phyloP scores from a whole-genome alignment of 345 rosid genomes.

The Eucalyptus marginata region DNA sequence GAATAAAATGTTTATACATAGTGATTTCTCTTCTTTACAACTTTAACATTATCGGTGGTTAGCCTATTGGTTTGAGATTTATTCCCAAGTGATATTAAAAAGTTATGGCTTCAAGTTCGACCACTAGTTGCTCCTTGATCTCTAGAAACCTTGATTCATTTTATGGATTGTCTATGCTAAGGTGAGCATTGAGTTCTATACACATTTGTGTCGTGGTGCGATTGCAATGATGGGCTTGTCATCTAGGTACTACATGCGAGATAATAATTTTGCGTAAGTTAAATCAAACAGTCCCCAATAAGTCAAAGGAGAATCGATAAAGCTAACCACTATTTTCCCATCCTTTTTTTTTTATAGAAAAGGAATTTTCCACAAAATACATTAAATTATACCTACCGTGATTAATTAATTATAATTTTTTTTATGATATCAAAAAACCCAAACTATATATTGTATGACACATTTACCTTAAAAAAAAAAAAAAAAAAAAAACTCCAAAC shows the following conservation, averaged over 20 bases:
- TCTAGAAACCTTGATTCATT: background rate
- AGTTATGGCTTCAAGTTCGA: background rate
- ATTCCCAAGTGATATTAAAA: background rate
- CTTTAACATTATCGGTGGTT: background rate
- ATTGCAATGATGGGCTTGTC: background rate
- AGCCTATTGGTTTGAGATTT: background rate
- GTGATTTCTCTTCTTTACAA: background rate
- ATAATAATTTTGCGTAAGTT: background rate
- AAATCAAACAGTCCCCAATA: background rate
- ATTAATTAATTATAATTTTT: no score
- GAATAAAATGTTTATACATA: background rate
- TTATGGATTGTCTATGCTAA: background rate
- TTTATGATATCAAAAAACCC: no score
- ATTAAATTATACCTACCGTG: background rate
- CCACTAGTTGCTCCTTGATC: background rate
- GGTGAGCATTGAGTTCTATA: background rate
- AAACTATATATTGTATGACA: no score
- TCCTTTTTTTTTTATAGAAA: background rate
- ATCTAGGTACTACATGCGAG: background rate
- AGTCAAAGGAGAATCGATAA: background rate
- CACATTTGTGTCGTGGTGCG: fast-evolving
- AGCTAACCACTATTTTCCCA: background rate
- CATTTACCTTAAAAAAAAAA: no score
- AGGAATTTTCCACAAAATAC: background rate
- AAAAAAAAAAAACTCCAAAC: background rate